These are phyloP conservation scores for Phytophthora pini DNA, from an alignment of 352 stramenopile species.

Conservation along the genomic window DNA sequence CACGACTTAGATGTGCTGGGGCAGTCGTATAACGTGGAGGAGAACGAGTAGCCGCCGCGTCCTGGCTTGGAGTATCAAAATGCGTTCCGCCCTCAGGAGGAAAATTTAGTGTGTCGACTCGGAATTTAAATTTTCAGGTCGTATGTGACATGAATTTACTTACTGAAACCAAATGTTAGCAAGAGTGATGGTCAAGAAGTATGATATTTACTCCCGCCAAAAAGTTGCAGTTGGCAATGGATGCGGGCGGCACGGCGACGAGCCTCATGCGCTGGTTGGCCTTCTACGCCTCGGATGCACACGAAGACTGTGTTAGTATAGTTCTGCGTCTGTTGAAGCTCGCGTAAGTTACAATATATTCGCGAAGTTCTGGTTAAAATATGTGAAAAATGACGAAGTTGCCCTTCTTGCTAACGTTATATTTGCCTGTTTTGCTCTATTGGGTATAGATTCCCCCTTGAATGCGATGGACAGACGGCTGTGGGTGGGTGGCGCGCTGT, in stretches of 20 bases:
- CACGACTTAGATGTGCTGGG: neutral
- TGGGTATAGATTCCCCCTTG: slow-evolving; percentile 20
- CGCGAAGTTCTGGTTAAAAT: neutral
- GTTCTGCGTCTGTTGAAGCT: slow-evolving; percentile 21
- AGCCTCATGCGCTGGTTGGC: slow-evolving; percentile 46
- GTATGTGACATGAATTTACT: slow-evolving; percentile 8
- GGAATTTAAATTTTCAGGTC: slow-evolving; percentile 30
- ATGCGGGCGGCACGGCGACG: slow-evolving; percentile 11
- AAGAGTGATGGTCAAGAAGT: slow-evolving; percentile 29
- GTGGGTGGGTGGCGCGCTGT: slow-evolving; percentile 3
- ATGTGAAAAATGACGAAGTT: neutral
- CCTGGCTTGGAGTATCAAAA: slow-evolving; percentile 1
- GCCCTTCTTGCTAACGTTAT: slow-evolving; percentile 19
- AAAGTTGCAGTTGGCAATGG: slow-evolving; percentile 21
- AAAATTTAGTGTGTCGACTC: slow-evolving; percentile 13
- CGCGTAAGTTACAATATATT: slow-evolving; percentile 19
- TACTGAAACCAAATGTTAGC: slow-evolving; percentile 6
- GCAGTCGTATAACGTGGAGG: neutral
- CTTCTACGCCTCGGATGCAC: slow-evolving; percentile 28
- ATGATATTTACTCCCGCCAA: slow-evolving; percentile 18
- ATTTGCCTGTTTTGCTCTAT: slow-evolving; percentile 15
- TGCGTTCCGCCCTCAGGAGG: slow-evolving; percentile 5
- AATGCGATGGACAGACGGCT: neutral
- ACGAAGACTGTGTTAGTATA: slow-evolving; percentile 6
- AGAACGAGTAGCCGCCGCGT: neutral